phyloP scores from a whole-genome alignment of 441 rosid species.

The Adansonia grandidieri region DNA sequence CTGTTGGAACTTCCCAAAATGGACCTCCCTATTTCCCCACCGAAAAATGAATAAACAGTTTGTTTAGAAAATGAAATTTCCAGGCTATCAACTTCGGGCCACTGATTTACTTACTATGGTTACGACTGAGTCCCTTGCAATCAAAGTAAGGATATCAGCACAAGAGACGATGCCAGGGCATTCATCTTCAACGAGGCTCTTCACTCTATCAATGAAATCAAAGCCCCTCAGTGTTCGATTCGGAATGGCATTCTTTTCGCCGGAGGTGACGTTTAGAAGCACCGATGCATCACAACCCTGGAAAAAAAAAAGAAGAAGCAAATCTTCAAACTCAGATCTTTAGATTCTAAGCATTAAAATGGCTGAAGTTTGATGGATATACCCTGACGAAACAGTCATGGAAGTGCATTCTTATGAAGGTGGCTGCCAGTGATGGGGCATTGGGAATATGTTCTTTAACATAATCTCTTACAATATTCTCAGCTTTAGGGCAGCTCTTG shows the following conservation, averaged over 20 bases:
- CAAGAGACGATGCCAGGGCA: constrained; percentile 82
- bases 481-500: constrained; percentile 76
- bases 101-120: constrained; percentile 48
- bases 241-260: constrained; percentile 60
- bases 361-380: background rate
- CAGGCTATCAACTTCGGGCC: too few relatives aligned
- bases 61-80: too few relatives aligned
- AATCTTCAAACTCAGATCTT: background rate
- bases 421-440: constrained; percentile 80
- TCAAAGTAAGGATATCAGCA: constrained; percentile 65
- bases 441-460: constrained; percentile 55
- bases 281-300: constrained; percentile 87
- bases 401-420: constrained; percentile 79
- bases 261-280: constrained; percentile 65
- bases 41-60: background rate
- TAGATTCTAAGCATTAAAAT: background rate
- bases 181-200: constrained; percentile 58
- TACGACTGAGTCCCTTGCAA: constrained; percentile 68
- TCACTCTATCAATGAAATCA: constrained; percentile 66
- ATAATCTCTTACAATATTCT: constrained; percentile 59
- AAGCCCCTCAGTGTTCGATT: constrained; percentile 70
- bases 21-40: constrained; percentile 65
- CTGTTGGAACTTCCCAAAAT: constrained; percentile 76
- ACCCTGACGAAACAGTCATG: constrained; percentile 93
- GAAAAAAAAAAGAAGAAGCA: background rate